A percentile compares a stretch with the other conserved stretches of the same genome.
Conservation (phyloP, 1,284 basidiomycete species). For the Cerrena zonata region DNA sequence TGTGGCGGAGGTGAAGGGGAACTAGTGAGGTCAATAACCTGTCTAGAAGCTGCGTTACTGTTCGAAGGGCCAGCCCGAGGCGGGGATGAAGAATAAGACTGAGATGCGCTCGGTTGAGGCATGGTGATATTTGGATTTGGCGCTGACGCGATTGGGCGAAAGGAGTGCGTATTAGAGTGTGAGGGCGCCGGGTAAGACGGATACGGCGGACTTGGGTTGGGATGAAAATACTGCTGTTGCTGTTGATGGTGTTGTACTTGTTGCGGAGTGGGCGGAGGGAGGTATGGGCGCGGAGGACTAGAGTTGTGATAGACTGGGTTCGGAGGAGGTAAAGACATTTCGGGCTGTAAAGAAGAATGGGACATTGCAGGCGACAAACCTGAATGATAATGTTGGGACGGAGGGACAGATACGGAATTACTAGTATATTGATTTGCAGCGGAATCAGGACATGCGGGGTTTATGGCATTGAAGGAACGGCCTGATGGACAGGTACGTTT, state of each 20-base stretch:
- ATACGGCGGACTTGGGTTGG: too few species aligned
- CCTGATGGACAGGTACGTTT: conserved; percentile 21
- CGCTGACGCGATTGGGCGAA: conserved; percentile 2
- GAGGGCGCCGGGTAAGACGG: conserved; percentile 20
- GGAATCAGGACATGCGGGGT: not conserved
- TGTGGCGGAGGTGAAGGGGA: conserved; percentile 66
- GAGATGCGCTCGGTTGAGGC: not conserved
- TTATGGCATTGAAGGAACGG: conserved; percentile 23
- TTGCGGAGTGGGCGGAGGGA: too few species aligned
- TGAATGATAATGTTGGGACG: conserved; percentile 18
- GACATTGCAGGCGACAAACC: conserved; percentile 29
- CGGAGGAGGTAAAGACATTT: conserved; percentile 5
- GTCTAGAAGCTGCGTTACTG: conserved; percentile 24
- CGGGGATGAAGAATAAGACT: not conserved
- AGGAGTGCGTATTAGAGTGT: conserved; percentile 19
- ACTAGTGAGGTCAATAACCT: conserved; percentile 71
- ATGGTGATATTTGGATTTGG: not conserved
- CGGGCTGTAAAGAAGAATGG: conserved; percentile 19
- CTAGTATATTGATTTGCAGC: conserved; percentile 8
- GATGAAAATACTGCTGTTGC: too few species aligned
- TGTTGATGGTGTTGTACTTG: too few species aligned
- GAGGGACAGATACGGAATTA: conserved; percentile 10
- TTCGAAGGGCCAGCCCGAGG: not conserved
- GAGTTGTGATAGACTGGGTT: conserved; percentile 10
- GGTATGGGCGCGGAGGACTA: not conserved